phyloP scores from a whole-genome alignment of 1,284 basidiomycete species.

The Porogramme epimiltina region DNA sequence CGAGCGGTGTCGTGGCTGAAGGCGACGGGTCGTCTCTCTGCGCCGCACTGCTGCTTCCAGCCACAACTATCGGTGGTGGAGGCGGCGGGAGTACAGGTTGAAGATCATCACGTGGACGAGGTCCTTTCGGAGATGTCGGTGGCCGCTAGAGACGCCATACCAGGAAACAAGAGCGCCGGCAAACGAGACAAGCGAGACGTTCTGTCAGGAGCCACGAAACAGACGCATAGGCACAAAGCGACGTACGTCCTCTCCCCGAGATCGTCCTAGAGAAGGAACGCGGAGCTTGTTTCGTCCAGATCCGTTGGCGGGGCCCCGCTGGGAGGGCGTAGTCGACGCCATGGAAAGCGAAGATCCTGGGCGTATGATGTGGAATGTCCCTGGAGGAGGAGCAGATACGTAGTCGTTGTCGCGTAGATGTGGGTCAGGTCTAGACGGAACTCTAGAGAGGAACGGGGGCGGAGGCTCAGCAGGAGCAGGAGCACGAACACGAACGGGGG shows the following conservation, averaged over 20 bases:
- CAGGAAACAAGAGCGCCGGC: not conserved
- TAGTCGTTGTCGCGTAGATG: slow-evolving; percentile 24
- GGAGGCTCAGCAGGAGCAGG: not conserved
- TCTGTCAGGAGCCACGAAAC: slow-evolving; percentile 7
- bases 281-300: slow-evolving; percentile 11
- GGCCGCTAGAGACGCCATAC: slow-evolving; percentile 11
- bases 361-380: slow-evolving; percentile 10
- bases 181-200: not conserved
- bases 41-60: not conserved
- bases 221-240: not conserved
- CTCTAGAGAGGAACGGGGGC: slow-evolving; percentile 3
- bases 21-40: not conserved
- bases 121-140: slow-evolving; percentile 24
- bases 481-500: no score
- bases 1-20: slow-evolving; percentile 17
- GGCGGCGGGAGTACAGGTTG: slow-evolving; percentile 13
- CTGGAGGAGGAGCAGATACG: slow-evolving; percentile 9
- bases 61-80: slow-evolving; percentile 2
- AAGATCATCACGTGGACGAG: slow-evolving; percentile 22
- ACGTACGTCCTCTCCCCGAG: slow-evolving; percentile 24
- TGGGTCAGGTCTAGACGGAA: slow-evolving; percentile 8
- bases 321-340: slow-evolving; percentile 30
- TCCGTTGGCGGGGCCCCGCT: slow-evolving; percentile 29
- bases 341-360: slow-evolving; percentile 29
- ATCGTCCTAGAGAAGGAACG: slow-evolving; percentile 2